Evolutionary conservation across 805 yeast species (phyloP), one percentile per base, ranked within the genome.

Genomic region (Kodamaea kaohsiungensis): DNA sequence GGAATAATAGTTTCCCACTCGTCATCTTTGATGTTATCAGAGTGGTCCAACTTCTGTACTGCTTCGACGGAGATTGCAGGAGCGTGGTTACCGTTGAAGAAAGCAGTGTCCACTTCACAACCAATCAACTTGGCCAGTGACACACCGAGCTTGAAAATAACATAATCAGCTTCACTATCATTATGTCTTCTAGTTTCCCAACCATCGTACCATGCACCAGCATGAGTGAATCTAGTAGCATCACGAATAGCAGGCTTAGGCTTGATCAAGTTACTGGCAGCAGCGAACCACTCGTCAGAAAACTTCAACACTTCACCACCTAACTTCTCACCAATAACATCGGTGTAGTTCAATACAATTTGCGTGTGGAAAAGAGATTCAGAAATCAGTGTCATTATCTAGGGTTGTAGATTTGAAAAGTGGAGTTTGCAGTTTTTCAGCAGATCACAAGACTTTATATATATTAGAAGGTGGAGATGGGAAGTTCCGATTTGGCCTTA

Each of bases 101-200:
- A 90, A 0, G 98, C 93, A 10, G 99, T 93, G 70, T 95, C 98
- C 30, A 93, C 80, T 69, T 93, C 98, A 63, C 88, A 84, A 10
- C 92, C 99, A 48, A 88, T 79, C 54, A 93, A 69, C 47, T 78
- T 78, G 1, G 98, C 97, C 27, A 88, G 79, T 1, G 89, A 76
- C 17, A 92, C 98, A 16, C 98, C 98, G 68, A 90, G 77, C 66
- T 83, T 81, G 68, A 92, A 72, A 27, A 89, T 76, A 16, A 89
- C 97, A 91, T 95, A 93, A 67, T 93, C 99, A 43, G 88, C 88
- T 53, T 84, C 90, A 53, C 78, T 89, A 1, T 83, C 73, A 70
- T 93, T 93, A 77, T 93, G 99, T 72, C 99, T 82, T 68, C 98
- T 81, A 10, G 98, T 93, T 71, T 93, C 98, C 98, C 98, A 93